Evolutionary conservation across 2,329 filamentous ascomycete species (phyloP), one percentile per base, ranked within the genome.

Genomic region (Fusarium armeniacum): DNA sequence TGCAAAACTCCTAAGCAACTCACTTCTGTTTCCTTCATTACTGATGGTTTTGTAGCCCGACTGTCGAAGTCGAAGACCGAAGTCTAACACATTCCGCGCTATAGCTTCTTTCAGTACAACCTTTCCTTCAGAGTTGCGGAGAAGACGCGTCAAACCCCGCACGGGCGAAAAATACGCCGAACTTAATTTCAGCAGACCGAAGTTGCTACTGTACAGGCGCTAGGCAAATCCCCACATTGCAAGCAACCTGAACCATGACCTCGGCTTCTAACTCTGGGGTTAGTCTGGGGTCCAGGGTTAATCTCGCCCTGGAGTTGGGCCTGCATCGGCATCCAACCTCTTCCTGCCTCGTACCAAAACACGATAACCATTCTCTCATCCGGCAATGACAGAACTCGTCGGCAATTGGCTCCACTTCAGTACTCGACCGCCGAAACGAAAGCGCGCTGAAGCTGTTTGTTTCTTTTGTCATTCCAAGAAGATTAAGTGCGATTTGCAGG

Each of bases 401-500:
- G 71, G 59, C 16, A 76, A 77, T n/a, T 79, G 78, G 78, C 72
- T 79, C 57, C 76, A 75, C 54, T 80, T 78, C 56, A 72, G 66
- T 28, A 74, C 62, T 35, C 69, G 67, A 22, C 75, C 77, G 58
- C 73, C 76, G 20, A 78, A 78, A 68, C 68, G 76, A 38, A 78
- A 79, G 44, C 76, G 78, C 13, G 78, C 56, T 41, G 70, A 73
- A 58, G 51, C 49, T 3, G 70, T 73, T 18, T 73, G 78, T 60
- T 59, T 76, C 24, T 67, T 70, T 46, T 80, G 78, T 35, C 78
- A 80, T 57, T 73, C 75, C 1, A 80, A 79, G 63, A 80, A 80
- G 69, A 74, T 78, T 57, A 79, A 79, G 38, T 80, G 78, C 32
- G 76, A 79, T 60, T 61, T 78, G 32, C 76, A 79, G 70, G 75